These are phyloP conservation scores for Monilinia polystroma DNA, from an alignment of 2,329 filamentous ascomycete genomes.

Conservation along the genomic window DNA sequence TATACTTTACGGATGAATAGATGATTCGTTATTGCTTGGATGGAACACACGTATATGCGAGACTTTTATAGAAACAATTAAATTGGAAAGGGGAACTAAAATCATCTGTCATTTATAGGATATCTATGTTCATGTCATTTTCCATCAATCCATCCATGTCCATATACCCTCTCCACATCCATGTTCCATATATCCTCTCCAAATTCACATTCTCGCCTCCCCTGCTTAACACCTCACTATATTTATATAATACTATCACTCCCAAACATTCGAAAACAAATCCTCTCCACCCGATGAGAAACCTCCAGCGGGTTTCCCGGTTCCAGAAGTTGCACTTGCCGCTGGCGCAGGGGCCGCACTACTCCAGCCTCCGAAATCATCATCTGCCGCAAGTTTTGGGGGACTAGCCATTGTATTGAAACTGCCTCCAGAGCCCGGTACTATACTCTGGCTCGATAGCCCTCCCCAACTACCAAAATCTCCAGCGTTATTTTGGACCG, in stretches of 20 bases:
- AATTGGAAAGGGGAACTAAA: background rate
- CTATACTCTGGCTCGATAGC: constrained; percentile 59
- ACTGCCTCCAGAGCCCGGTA: constrained; percentile 62
- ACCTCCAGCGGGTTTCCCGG: constrained; percentile 33
- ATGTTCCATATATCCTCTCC: constrained; percentile 4
- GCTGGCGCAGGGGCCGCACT: constrained; percentile 62
- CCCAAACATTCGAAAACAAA: constrained; percentile 94
- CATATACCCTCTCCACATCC: background rate
- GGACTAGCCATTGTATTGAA: constrained; percentile 49
- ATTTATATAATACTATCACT: constrained; percentile 48
- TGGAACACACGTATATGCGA: constrained; percentile 4
- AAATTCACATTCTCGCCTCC: background rate
- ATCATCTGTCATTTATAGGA: constrained; percentile 17
- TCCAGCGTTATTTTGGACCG: constrained; percentile 48
- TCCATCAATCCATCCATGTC: constrained; percentile 5
- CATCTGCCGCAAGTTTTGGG: constrained; percentile 78
- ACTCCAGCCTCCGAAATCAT: constrained; percentile 95
- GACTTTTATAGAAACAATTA: constrained; percentile 9
- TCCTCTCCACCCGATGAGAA: constrained; percentile 63
- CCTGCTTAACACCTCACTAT: background rate
- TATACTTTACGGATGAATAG: constrained; percentile 1
- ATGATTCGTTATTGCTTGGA: background rate
- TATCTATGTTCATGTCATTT: constrained; percentile 24
- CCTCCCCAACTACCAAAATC: constrained; percentile 55
- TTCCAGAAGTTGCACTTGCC: constrained; percentile 60